A percentile compares a stretch with the other conserved stretches of the same genome.
Conservation (phyloP, 495 filamentous ascomycete species). For the Neurospora pannonica region DNA sequence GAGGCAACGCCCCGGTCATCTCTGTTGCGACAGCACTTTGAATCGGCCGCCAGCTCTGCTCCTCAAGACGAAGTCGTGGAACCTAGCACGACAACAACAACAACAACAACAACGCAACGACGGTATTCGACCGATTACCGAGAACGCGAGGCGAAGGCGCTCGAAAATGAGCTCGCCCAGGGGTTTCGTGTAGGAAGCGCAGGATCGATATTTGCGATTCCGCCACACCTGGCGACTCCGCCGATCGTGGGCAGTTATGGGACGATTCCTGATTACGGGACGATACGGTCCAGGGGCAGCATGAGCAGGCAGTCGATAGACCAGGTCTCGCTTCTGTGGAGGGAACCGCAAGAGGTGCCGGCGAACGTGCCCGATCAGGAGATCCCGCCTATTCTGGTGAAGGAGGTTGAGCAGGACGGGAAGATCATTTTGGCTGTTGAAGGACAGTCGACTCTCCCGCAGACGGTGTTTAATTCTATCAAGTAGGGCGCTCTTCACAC, state of each 20-base stretch:
- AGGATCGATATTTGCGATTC: conserved; percentile 48
- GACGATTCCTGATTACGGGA: conserved; percentile 58
- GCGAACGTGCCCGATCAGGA: conserved; percentile 48
- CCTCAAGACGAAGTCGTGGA: conserved; percentile 11
- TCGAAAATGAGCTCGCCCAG: conserved; percentile 26
- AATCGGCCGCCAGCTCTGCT: conserved; percentile 19
- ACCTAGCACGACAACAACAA: conserved; percentile 12
- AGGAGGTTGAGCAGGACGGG: conserved; percentile 82
- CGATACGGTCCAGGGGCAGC: conserved; percentile 48
- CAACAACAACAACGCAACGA: not conserved
- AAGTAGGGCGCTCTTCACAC: conserved; percentile 39
- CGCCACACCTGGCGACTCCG: conserved; percentile 54
- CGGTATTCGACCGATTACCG: conserved; percentile 21
- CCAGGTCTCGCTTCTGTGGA: conserved; percentile 62
- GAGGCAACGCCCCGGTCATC: conserved; percentile 25
- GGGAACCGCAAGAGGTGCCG: conserved; percentile 52
- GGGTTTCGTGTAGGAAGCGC: conserved; percentile 25
- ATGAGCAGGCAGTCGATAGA: conserved; percentile 59
- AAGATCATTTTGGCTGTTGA: conserved; percentile 72
- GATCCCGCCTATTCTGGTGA: conserved; percentile 70
- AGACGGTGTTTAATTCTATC: conserved; percentile 94
- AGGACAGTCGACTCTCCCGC: conserved; percentile 86
- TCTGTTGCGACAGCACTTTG: conserved; percentile 31
- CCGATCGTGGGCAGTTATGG: conserved; percentile 59
- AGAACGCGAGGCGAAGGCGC: conserved; percentile 32